Evolutionary conservation across 257 asterid species (phyloP).

Genomic region (Lantana camara): DNA sequence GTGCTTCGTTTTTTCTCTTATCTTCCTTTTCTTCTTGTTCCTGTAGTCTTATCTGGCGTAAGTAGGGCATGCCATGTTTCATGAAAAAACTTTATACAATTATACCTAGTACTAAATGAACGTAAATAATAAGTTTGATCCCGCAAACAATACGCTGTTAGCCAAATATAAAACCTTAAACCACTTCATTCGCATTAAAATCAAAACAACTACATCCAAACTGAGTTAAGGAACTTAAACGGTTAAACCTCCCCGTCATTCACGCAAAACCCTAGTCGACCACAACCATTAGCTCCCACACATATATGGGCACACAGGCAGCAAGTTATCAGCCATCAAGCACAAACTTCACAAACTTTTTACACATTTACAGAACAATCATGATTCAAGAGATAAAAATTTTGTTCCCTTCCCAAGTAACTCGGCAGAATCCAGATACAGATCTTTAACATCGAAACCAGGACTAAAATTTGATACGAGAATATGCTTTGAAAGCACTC

Average conservation of each 20-base stretch:
- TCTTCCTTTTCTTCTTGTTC: conserved; percentile 99
- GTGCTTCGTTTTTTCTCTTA: conserved; percentile 88
- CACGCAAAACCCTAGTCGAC: conserved; percentile 70
- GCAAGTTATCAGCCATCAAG: conserved; percentile 3
- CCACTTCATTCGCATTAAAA: conserved; percentile 18
- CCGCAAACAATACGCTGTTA: conserved; percentile 26
- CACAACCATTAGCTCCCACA: conserved; percentile 34
- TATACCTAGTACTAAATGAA: conserved; percentile 4
- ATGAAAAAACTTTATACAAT: conserved; percentile 19
- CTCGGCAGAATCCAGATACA: conserved; percentile 2
- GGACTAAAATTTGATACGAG: neutral
- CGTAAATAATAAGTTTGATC: conserved; percentile 46
- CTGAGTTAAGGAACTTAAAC: conserved; percentile 29
- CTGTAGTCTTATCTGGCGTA: conserved; percentile 79
- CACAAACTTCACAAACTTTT: conserved; percentile 5
- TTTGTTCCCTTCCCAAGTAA: conserved; percentile 22
- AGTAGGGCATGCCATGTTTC: conserved; percentile 23
- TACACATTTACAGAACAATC: conserved; percentile 28
- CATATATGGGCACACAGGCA: conserved; percentile 11
- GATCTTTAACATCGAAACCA: neutral
- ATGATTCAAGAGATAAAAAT: conserved; percentile 22
- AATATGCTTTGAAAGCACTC: neutral
- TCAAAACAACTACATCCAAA: conserved; percentile 19
- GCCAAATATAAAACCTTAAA: conserved; percentile 28
- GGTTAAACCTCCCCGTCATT: conserved; percentile 39